These are phyloP conservation scores for Aspergillus quadricinctus DNA, from an alignment of 2,329 filamentous ascomycete genomes.

Conservation along the genomic window DNA sequence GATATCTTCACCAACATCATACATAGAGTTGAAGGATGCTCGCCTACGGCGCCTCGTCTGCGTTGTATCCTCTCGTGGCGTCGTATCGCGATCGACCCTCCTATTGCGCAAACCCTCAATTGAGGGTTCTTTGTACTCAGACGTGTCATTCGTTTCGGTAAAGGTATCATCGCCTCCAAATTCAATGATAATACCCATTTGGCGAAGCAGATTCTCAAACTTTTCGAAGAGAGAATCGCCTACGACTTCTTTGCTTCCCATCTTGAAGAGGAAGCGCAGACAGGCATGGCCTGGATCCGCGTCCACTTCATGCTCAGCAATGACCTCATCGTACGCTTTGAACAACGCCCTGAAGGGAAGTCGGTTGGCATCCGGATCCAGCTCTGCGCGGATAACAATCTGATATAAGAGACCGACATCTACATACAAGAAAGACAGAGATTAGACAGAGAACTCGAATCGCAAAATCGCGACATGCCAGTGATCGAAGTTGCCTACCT, in stretches of 20 bases:
- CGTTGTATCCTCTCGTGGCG: conserved; percentile 25
- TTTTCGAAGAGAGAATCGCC: conserved; percentile 61
- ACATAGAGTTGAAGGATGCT: conserved; percentile 52
- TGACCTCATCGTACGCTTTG: conserved; percentile 70
- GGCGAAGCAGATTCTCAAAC: conserved; percentile 63
- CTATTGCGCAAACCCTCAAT: conserved; percentile 20
- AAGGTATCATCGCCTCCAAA: conserved; percentile 46
- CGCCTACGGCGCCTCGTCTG: conserved; percentile 38
- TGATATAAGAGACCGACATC: conserved; percentile 76
- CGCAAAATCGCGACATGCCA: not conserved
- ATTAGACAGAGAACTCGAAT: not conserved
- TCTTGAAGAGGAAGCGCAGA: conserved; percentile 72
- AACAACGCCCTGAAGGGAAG: conserved; percentile 75
- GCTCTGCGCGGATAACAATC: conserved; percentile 69
- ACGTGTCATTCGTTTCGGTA: conserved; percentile 23
- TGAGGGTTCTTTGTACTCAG: conserved; percentile 19
- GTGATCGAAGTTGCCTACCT: conserved; percentile 41
- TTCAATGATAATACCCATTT: conserved; percentile 69
- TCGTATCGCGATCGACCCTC: conserved; percentile 13
- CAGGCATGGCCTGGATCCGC: conserved; percentile 71
- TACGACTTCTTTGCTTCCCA: conserved; percentile 59
- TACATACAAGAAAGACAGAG: conserved; percentile 29
- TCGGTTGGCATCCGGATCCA: conserved; percentile 59
- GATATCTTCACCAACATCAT: conserved; percentile 51
- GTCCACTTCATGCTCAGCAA: conserved; percentile 66